Conservation (phyloP, 768 basidiomycete genomes). For the Auricularia sp. region DNA sequence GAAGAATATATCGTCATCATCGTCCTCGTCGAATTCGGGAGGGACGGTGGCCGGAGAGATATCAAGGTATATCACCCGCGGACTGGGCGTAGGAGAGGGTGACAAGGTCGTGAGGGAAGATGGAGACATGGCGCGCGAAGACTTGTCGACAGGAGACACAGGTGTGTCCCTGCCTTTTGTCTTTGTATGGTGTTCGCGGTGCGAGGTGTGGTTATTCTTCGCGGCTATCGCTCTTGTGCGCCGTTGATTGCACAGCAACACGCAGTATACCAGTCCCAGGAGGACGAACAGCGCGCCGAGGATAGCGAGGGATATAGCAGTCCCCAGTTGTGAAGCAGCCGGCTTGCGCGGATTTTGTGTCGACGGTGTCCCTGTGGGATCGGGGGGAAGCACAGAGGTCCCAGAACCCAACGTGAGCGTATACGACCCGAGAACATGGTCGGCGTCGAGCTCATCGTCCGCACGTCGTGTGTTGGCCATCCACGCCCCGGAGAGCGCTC, state of each 20-base stretch:
- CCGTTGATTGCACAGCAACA: neutral
- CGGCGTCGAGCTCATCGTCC: no score
- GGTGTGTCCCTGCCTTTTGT: neutral
- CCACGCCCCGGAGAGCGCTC: no score
- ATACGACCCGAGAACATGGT: neutral
- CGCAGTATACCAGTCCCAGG: neutral
- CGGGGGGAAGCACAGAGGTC: neutral
- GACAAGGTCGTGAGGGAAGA: neutral
- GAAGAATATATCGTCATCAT: neutral
- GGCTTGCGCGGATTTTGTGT: neutral
- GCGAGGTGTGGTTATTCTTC: neutral
- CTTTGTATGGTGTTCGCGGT: neutral
- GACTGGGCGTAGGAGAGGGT: neutral
- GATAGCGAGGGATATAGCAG: neutral
- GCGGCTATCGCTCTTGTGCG: neutral
- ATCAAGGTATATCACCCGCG: neutral
- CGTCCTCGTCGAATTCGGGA: neutral
- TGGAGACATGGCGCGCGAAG: no score
- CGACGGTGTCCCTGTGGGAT: neutral
- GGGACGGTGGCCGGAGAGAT: neutral
- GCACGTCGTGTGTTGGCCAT: no score
- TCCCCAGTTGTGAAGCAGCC: neutral
- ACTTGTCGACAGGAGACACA: no score
- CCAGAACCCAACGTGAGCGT: neutral
- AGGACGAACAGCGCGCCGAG: neutral